Base-by-base conservation (phyloP, 2,329 filamentous ascomycete genomes). In the Penicillium sp. region DNA sequence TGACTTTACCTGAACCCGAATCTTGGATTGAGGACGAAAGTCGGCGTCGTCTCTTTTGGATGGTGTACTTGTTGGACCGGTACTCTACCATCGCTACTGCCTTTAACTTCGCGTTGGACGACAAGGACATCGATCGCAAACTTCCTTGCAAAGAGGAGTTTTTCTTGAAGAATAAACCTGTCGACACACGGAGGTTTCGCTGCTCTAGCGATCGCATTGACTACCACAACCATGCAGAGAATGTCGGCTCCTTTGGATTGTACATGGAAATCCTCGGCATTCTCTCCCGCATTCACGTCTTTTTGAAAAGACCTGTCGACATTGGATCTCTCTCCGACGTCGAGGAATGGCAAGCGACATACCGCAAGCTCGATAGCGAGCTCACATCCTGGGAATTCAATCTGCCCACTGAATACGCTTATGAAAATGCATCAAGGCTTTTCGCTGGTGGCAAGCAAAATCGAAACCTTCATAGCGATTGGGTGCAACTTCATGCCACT, bases 1-100 rank as follows among this genome's bases (percentile, higher is more conserved):
- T 90, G 73, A 84, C 91, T 3, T 74, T 95, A 0, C 86, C 89
- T 0, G 89, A 95, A 51, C 80, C 90, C 0, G 83, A 82, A 43
- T 86, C 89, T 52, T 95, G 90, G 67, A 85, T 95, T 47, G 90
- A 95, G 64, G 90, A 95, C 52, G 90, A 96, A 66, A 86, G 87
- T 37, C 77, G 90, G 27, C 79, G 90, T 27, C 78, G 90, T 26
- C 74, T 95, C 1, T 95, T 96, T 67, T 96, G 90, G 90, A 91
- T 94, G 83, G 84, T 95, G 9, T 96, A 95, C 63, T 72, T 95
- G 9, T 76, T 96, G 5, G 90, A 96, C 65, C 80, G 90, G 43
- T 95, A 95, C 63, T 89, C 89, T 1, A 95, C 90, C 0, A 84
- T 95, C 47, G 85, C 89, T 0, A 95, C 90, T 0, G 89, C 90